These are phyloP conservation scores for Podospora fimiseda DNA, from an alignment of 495 filamentous ascomycete genomes.

Conservation along the genomic window DNA sequence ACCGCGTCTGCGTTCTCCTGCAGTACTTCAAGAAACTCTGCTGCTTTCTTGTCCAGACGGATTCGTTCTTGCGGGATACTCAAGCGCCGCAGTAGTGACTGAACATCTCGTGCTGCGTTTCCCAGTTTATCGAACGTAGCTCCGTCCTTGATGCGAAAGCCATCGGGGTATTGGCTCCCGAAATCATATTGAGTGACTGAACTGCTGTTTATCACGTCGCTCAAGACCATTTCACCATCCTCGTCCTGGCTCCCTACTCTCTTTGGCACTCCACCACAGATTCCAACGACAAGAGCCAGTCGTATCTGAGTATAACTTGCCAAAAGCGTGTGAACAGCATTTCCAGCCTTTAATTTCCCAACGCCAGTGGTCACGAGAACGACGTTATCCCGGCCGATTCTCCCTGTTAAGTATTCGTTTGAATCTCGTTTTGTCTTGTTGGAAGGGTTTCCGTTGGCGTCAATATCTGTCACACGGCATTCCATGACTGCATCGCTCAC, in stretches of 20 bases:
- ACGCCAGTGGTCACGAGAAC: constrained; percentile 28
- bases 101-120: constrained; percentile 27
- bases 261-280: constrained; percentile 28
- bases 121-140: constrained; percentile 26
- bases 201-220: constrained; percentile 15
- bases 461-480: too few relatives aligned
- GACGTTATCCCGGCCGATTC: constrained; percentile 31
- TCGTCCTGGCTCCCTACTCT: not conserved
- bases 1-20: not conserved
- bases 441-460: constrained; percentile 16
- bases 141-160: constrained; percentile 10
- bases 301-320: constrained; percentile 23
- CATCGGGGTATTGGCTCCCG: constrained; percentile 27
- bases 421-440: constrained; percentile 16
- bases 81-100: constrained; percentile 19
- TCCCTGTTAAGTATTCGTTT: constrained; percentile 33
- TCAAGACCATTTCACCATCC: constrained; percentile 4
- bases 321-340: constrained; percentile 20
- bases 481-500: too few relatives aligned
- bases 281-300: constrained; percentile 24
- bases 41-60: constrained; percentile 15
- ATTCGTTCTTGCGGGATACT: constrained; percentile 5
- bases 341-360: constrained; percentile 28
- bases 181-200: constrained; percentile 26
- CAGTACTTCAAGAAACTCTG: constrained; percentile 13